These are phyloP conservation scores for Microdochium paspali DNA, from an alignment of 2,329 filamentous ascomycete species.

Conservation along the genomic window DNA sequence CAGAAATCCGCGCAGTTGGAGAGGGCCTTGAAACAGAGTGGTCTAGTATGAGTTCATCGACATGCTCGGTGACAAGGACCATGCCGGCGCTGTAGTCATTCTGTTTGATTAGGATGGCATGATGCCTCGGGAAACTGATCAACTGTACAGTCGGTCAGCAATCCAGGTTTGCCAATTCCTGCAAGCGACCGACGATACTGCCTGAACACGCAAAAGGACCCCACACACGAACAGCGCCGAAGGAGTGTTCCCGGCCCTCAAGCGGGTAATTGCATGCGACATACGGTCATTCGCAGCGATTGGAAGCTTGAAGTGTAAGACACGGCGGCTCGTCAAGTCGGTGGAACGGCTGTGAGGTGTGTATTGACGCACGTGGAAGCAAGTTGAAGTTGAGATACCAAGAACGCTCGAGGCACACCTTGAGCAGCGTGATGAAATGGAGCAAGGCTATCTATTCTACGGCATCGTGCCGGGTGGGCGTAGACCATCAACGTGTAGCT, in stretches of 20 bases:
- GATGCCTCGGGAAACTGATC: too few relatives aligned
- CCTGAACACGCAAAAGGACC: too few relatives aligned
- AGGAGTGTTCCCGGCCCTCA: too few relatives aligned
- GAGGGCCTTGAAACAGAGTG: constrained; percentile 25
- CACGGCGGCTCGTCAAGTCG: neutral
- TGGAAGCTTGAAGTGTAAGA: too few relatives aligned
- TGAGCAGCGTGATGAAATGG: constrained; percentile 29
- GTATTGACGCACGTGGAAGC: constrained; percentile 2
- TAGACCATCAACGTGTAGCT: constrained; percentile 8
- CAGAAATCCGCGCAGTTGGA: constrained; percentile 21
- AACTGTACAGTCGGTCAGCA: too few relatives aligned
- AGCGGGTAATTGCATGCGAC: too few relatives aligned
- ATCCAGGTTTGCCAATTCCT: too few relatives aligned
- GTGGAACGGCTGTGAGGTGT: neutral
- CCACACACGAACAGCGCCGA: too few relatives aligned
- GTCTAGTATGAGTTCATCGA: constrained; percentile 24
- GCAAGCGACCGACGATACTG: too few relatives aligned
- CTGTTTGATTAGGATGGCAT: too few relatives aligned
- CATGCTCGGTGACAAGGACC: neutral
- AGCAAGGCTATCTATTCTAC: constrained; percentile 27
- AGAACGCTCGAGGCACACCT: constrained; percentile 1
- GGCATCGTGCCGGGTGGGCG: constrained; percentile 5
- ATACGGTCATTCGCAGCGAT: too few relatives aligned
- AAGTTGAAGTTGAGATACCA: neutral
- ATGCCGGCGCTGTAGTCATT: too few relatives aligned